Base-by-base conservation (phyloP, 2,329 filamentous ascomycete species). In the Aureobasidium sp. region DNA sequence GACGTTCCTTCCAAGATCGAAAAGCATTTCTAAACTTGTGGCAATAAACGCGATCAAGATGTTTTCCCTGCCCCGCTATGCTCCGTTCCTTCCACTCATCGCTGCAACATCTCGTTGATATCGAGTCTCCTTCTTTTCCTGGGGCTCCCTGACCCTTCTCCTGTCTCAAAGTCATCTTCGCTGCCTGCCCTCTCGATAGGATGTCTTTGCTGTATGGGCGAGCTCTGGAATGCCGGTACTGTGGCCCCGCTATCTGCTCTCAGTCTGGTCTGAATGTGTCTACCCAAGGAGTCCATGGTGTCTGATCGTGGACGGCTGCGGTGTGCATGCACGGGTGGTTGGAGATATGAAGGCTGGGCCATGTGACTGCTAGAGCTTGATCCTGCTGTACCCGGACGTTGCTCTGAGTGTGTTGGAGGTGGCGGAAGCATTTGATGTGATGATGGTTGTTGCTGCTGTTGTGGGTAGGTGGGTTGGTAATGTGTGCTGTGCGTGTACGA, bases 21-120 rank as follows among this genome's bases (percentile, higher is more conserved):
- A 17, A 9, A 27, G 35, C 21, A 45, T 10, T 27, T 29, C 25
- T 29, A 27, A 27, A n/a, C 11, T 8, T 19, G 17, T 38, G 37
- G 8, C 17, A 19, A 46, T 46, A 7, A 46, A 29, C 11, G n/a
- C 9, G 17, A 38, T n/a, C 5, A 38, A 46, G 11, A 17, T 4
- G 17, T 45, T 23, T 8, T 13, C 4, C 10, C 15, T 8, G 15
- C 43, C 43, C 7, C 4, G 23, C n/a, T 33, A 49, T 49, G 17
- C 19, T 23, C 19, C n/a, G 6, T 4, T 23, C 4, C 19, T 25
- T 13, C 8, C 3, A 10, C 25, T 58, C 62, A 66, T 59, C 64
- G 53, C 37, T 71, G 69, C 50, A 72, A 61, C 29, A 72, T 69
- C 45, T 72, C 69, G 47, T 69, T 64, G 10, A 72, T 68, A 4